Base-by-base conservation (phyloP, 768 basidiomycete species). In the Gautieria morchelliformis region DNA sequence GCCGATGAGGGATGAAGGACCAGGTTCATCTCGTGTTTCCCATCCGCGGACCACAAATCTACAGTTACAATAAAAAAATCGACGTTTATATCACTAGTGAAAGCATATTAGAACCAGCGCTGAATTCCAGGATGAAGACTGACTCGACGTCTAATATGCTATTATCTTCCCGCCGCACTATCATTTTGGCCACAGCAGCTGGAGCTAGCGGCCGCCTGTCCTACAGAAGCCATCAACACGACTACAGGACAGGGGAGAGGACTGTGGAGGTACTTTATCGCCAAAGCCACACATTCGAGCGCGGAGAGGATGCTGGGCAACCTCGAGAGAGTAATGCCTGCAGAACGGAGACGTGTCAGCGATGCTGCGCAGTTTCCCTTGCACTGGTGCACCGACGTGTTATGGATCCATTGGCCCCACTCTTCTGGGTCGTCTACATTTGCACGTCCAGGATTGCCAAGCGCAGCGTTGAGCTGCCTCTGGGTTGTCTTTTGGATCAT, bases 261-360 rank as follows among this genome's bases (percentile, higher is more conserved):
- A 60, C 24, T 48, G 49, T 30, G 46, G 19, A 66, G 76, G 59
- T 63, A 92, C 93, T 77, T 94, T 95, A 76, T 96, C 92, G 46
- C 93, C 93, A 69, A 95, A 94, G 11, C 94, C 94, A 68, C 93
- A 95, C 85, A 94, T 94, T 62, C 93, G 82, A 50, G 93, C 94
- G 44, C 93, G 82, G 48, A 89, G 70, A 41, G 94, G 93, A 63
- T 94, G 82, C 68, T 96, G 94, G 3, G 89, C 79, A 64, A 94
- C 81, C 62, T 90, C 85, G 42, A 95, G 78, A 14, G 84, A 82
- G 70, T 94, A 94, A 67, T 87, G 76, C 66, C 90, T 92, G 64
- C 2, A 19, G 52, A 42, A 47, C 14, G 53, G 46, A 33, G 8
- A 24, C 24, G 3, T 49, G 27, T 49, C 27, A 57, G 46, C 42